phyloP scores from a whole-genome alignment of 148 eudicot genomes.

The Camellia granthamiana region DNA sequence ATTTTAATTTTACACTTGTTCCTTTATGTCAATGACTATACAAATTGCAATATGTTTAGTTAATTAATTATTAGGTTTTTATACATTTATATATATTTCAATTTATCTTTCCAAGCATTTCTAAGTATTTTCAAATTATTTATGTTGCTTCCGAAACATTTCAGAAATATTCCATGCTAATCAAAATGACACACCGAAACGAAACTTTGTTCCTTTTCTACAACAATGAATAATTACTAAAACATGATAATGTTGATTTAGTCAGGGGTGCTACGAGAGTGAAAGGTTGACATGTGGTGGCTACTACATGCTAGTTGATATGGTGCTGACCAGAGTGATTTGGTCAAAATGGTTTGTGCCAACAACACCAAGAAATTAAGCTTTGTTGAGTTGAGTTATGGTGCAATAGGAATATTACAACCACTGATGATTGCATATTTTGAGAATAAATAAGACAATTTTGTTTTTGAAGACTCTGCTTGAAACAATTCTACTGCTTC shows the following conservation, averaged over 20 bases:
- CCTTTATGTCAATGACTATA: no score
- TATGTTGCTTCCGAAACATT: no score
- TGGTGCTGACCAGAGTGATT: neutral
- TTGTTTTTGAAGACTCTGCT: neutral
- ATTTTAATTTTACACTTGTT: no score
- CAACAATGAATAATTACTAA: neutral
- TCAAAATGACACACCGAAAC: no score
- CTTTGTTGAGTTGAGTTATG: neutral
- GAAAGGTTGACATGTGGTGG: neutral
- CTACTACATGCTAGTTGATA: neutral
- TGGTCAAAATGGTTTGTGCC: neutral
- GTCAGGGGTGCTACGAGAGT: neutral
- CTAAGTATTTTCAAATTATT: no score
- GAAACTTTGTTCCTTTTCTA: no score
- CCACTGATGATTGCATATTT: neutral
- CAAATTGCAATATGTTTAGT: no score
- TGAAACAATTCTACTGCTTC: neutral
- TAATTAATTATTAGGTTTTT: no score
- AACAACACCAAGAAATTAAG: neutral
- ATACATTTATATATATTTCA: no score
- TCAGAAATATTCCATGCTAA: no score
- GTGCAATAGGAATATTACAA: neutral
- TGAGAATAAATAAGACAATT: neutral
- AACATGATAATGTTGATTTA: neutral
- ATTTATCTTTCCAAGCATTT: no score